These are phyloP conservation scores for Trifolium repens DNA, from an alignment of 306 rosid species.

Conservation along the genomic window DNA sequence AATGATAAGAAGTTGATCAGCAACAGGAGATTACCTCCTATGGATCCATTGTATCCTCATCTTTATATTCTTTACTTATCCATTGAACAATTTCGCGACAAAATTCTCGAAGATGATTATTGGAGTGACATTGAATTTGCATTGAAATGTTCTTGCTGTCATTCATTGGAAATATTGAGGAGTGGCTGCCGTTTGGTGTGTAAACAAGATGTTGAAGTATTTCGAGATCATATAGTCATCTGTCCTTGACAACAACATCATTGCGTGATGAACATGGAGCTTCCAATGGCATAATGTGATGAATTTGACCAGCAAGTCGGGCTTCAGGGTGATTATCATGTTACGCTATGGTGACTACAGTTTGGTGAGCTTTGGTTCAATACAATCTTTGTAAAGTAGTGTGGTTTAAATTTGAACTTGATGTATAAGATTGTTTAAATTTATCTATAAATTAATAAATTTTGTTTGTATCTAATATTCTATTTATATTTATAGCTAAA, in stretches of 20 bases:
- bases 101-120: not conserved
- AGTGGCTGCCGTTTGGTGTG: conserved; percentile 4
- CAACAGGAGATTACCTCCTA: not conserved
- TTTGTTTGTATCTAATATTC: too few relatives aligned
- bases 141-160: not conserved
- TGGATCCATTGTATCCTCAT: conserved; percentile 20
- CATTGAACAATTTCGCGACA: not conserved
- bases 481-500: too few relatives aligned
- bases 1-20: conserved; percentile 11
- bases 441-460: too few relatives aligned
- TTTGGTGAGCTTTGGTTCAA: not conserved
- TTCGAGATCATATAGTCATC: not conserved
- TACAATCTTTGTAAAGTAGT: not conserved
- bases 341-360: not conserved
- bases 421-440: not conserved
- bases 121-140: conserved; percentile 1
- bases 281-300: too few relatives aligned
- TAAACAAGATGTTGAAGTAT: conserved; percentile 26
- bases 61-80: conserved; percentile 24
- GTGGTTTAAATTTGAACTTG: not conserved
- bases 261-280: too few relatives aligned
- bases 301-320: too few relatives aligned
- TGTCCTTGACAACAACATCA: too few relatives aligned
- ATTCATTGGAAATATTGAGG: conserved; percentile 15
- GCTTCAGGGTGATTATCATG: not conserved